phyloP scores from a whole-genome alignment of 1,284 basidiomycete genomes.

The Ceratobasidium sp. region DNA sequence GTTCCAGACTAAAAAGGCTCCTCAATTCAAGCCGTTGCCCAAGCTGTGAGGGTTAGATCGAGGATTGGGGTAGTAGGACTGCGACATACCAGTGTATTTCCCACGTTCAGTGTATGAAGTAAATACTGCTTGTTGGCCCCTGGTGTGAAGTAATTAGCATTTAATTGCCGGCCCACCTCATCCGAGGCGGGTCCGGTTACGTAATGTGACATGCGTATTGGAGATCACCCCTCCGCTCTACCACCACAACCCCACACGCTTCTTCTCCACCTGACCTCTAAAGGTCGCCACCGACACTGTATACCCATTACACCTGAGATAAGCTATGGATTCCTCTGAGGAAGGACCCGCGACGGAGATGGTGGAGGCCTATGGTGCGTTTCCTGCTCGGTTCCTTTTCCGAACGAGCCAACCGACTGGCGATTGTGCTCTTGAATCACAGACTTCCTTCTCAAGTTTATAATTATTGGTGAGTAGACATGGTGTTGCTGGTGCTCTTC shows the following conservation, averaged over 20 bases:
- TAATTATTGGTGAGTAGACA: slow-evolving; percentile 81
- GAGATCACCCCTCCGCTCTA: background rate
- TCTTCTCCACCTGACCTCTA: background rate
- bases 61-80: too few species aligned
- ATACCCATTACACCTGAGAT: slow-evolving; percentile 15
- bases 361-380: slow-evolving; percentile 88
- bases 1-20: slow-evolving; percentile 56
- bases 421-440: slow-evolving; percentile 14
- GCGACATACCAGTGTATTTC: background rate
- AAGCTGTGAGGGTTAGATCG: slow-evolving; percentile 45
- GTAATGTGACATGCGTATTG: slow-evolving; percentile 18
- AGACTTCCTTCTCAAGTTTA: slow-evolving; percentile 99
- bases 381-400: background rate
- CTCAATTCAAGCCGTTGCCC: slow-evolving; percentile 51
- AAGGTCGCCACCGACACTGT: background rate
- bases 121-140: background rate
- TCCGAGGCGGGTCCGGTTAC: slow-evolving; percentile 16
- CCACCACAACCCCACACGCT: slow-evolving; percentile 14
- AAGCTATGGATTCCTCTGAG: slow-evolving; percentile 42
- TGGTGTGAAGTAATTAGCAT: slow-evolving; percentile 9
- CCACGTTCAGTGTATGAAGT: background rate
- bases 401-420: background rate
- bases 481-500: background rate
- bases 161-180: background rate
- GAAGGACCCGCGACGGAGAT: slow-evolving; percentile 86